phyloP scores from a whole-genome alignment of 2,329 filamentous ascomycete species.

The Colletotrichum sp. region DNA sequence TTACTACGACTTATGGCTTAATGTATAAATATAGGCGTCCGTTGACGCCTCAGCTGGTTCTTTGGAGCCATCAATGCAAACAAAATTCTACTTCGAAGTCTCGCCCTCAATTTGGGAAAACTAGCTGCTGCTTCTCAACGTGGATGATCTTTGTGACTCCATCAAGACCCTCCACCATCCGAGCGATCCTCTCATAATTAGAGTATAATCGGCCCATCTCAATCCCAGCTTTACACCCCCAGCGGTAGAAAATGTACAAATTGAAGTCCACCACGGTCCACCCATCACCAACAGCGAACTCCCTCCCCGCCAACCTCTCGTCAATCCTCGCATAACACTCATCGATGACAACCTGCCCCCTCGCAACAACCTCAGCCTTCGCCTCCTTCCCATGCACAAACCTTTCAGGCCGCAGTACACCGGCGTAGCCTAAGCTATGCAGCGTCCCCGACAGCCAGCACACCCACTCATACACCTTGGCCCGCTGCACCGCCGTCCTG shows the following conservation, averaged over 20 bases:
- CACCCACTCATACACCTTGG: slow-evolving; percentile 36
- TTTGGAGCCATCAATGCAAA: neutral
- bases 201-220: neutral
- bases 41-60: neutral
- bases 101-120: rapidly evolving
- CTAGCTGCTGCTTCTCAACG: neutral
- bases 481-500: slow-evolving; percentile 16
- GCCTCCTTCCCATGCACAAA: slow-evolving; percentile 27
- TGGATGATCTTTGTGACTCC: neutral
- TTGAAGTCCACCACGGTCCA: neutral
- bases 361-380: slow-evolving; percentile 18
- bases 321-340: slow-evolving; percentile 25
- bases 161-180: neutral
- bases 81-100: neutral
- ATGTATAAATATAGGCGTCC: neutral
- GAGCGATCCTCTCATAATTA: neutral
- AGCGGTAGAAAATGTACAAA: neutral
- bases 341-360: slow-evolving; percentile 17
- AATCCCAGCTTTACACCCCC: neutral
- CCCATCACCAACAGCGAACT: neutral
- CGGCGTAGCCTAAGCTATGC: slow-evolving; percentile 32
- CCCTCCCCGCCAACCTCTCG: neutral
- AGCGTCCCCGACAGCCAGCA: slow-evolving; percentile 35
- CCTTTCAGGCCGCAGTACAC: slow-evolving; percentile 27
- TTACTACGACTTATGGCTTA: neutral